Percentiles rank a stretch among this genome's conserved stretches.
Conservation (phyloP, 208 protist species). For the Acanthamoeba lenticulata region DNA sequence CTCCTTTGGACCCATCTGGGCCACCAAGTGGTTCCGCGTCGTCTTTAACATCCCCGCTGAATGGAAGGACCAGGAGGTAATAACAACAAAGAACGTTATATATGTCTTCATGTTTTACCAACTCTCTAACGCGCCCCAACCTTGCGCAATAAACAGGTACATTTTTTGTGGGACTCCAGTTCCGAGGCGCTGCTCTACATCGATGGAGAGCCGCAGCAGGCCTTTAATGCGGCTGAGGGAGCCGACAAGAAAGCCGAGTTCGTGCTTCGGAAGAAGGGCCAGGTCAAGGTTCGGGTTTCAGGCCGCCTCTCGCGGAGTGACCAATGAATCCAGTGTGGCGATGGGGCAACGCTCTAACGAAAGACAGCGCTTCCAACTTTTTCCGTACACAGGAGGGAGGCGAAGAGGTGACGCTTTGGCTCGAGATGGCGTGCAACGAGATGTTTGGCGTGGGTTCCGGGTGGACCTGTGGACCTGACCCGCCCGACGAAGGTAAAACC, state of each 20-base stretch:
- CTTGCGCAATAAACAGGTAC: conserved; percentile 60
- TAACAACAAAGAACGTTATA: neutral
- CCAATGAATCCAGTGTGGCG: neutral
- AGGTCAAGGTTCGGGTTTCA: neutral
- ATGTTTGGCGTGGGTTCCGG: conserved; percentile 83
- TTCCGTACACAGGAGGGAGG: neutral
- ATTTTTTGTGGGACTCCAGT: conserved; percentile 81
- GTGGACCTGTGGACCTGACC: conserved; percentile 69
- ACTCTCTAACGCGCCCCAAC: too few relatives aligned
- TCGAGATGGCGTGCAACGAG: conserved; percentile 85
- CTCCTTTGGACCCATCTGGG: conserved; percentile 45
- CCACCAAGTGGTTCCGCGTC: conserved; percentile 45
- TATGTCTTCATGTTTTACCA: neutral
- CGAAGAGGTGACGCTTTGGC: neutral
- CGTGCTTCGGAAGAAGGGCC: conserved; percentile 57
- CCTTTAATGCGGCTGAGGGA: conserved; percentile 72
- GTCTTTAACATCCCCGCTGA: neutral
- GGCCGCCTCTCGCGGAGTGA: neutral
- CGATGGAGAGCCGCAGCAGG: conserved; percentile 77
- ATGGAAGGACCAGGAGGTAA: conserved; percentile 53
- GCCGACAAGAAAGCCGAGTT: conserved; percentile 72
- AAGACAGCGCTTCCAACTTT: neutral
- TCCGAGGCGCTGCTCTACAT: conserved; percentile 78
- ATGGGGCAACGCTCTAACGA: neutral
- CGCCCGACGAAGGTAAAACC: conserved; percentile 69